Conservation (phyloP, 345 rosid species). For the Punica granatum region DNA sequence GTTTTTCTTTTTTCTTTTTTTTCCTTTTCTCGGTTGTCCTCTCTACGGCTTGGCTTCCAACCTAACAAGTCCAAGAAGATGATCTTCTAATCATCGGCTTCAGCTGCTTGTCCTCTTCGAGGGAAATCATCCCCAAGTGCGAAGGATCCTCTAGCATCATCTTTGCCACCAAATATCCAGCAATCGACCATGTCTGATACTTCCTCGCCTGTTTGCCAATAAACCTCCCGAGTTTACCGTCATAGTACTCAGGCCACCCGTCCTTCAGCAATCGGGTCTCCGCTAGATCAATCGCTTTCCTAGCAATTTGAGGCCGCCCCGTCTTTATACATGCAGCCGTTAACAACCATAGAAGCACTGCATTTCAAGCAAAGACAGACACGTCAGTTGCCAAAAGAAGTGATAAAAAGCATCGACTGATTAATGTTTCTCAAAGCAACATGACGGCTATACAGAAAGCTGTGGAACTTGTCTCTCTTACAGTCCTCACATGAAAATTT, state of each 20-base stretch:
- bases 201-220: conserved; percentile 35
- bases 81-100: conserved; percentile 26
- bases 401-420: neutral
- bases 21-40: neutral
- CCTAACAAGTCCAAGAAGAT: conserved; percentile 19
- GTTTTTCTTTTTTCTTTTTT: too few relatives aligned
- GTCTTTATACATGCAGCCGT: conserved; percentile 35
- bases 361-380: neutral
- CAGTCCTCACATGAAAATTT: neutral
- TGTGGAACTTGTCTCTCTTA: neutral
- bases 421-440: neutral
- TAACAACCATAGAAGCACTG: conserved; percentile 36
- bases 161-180: conserved; percentile 33
- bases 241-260: conserved; percentile 36
- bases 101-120: conserved; percentile 34
- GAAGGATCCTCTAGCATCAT: conserved; percentile 40
- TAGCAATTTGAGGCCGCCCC: conserved; percentile 33
- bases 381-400: neutral
- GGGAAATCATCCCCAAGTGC: conserved; percentile 31
- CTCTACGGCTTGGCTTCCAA: neutral
- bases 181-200: conserved; percentile 31
- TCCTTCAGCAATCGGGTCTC: conserved; percentile 27
- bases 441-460: neutral
- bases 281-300: conserved; percentile 26
- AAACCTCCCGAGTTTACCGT: conserved; percentile 29